Evolutionary conservation across 164 flowering plant species (phyloP).

Genomic region (Stephania cephalantha): DNA sequence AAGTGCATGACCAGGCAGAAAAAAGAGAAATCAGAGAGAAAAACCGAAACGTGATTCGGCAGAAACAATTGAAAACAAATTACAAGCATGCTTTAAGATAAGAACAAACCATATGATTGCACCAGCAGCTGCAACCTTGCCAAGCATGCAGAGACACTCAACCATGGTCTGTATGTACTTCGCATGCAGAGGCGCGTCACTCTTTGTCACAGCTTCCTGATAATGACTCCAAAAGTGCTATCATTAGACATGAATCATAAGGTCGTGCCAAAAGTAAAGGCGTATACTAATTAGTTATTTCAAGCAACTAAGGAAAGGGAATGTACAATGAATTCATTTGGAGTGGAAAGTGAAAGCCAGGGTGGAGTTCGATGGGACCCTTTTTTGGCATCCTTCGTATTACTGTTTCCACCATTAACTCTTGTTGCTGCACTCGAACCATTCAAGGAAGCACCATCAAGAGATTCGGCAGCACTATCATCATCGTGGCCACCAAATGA

Average conservation of each 20-base stretch:
- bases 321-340: slow-evolving; percentile 86
- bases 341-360: slow-evolving; percentile 83
- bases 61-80: background rate
- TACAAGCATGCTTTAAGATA: background rate
- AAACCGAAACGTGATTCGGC: background rate
- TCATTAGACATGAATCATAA: background rate
- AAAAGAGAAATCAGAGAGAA: background rate
- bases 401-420: slow-evolving; percentile 54
- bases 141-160: slow-evolving; percentile 91
- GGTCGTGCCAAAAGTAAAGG: background rate
- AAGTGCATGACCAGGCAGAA: background rate
- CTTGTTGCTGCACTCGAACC: slow-evolving; percentile 29
- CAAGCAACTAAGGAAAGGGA: background rate
- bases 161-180: slow-evolving; percentile 95
- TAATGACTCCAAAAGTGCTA: slow-evolving; percentile 5
- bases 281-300: slow-evolving; percentile 1
- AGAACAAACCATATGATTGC: slow-evolving; percentile 80
- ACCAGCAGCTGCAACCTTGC: slow-evolving; percentile 98
- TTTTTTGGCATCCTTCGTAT: slow-evolving; percentile 34
- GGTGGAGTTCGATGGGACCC: slow-evolving; percentile 55
- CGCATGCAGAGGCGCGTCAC: slow-evolving; percentile 84
- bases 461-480: slow-evolving; percentile 44
- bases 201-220: slow-evolving; percentile 82
- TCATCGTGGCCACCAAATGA: slow-evolving; percentile 87
- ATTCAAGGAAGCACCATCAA: slow-evolving; percentile 45